phyloP scores from a whole-genome alignment of 1,139 yeast species.

The Blastobotrys persicus region DNA sequence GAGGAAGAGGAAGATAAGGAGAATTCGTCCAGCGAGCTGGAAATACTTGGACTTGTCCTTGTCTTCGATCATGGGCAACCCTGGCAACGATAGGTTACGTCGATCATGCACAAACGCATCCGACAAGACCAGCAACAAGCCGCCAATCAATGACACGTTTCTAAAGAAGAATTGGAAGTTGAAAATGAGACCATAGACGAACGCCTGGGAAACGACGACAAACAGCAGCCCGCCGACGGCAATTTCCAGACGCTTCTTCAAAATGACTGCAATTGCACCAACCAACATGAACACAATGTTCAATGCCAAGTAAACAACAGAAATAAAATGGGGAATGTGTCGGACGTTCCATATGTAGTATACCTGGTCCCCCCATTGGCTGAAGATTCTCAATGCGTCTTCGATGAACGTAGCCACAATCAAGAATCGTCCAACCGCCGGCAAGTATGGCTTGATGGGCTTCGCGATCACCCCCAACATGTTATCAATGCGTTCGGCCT shows the following conservation, averaged over 20 bases:
- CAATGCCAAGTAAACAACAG: constrained; percentile 60
- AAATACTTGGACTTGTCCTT: constrained; percentile 83
- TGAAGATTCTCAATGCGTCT: constrained; percentile 77
- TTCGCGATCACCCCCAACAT: constrained; percentile 37
- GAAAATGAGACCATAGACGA: constrained; percentile 82
- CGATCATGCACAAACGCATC: constrained; percentile 85
- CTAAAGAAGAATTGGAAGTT: constrained; percentile 81
- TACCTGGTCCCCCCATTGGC: constrained; percentile 93
- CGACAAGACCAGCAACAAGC: constrained; percentile 81
- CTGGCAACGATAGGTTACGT: constrained; percentile 74
- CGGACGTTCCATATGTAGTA: constrained; percentile 79
- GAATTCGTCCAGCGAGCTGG: constrained; percentile 82
- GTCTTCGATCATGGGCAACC: constrained; percentile 82
- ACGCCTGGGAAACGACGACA: constrained; percentile 80
- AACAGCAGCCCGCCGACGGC: constrained; percentile 70
- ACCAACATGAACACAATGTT: constrained; percentile 70
- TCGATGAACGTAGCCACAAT: constrained; percentile 94
- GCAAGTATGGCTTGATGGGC: constrained; percentile 48
- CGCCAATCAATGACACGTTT: constrained; percentile 90
- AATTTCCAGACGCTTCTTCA: constrained; percentile 65
- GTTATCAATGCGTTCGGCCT: constrained; percentile 35
- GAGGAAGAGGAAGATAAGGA: constrained; percentile 79
- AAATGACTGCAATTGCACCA: constrained; percentile 71
- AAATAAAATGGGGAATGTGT: constrained; percentile 74
- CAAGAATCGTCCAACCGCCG: constrained; percentile 82